phyloP scores from a whole-genome alignment of 768 basidiomycete species.

The Calocybe cyanea region DNA sequence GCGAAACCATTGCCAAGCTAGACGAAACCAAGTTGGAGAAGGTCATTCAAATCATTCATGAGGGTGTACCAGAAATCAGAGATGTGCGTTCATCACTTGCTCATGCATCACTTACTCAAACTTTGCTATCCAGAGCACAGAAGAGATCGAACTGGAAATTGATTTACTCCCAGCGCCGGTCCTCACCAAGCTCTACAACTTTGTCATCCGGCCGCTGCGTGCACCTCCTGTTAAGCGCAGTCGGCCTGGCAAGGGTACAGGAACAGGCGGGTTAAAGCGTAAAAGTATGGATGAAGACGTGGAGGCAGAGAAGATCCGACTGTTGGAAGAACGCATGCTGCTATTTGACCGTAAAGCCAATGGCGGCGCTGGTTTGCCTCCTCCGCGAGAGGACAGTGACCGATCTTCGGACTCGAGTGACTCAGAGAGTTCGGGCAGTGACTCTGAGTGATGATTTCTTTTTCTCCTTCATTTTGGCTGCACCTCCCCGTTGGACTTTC shows the following conservation, averaged over 20 bases:
- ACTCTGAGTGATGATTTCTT: slow-evolving; percentile 57
- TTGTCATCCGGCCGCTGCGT: slow-evolving; percentile 78
- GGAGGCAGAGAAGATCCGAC: slow-evolving; percentile 92
- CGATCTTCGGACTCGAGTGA: slow-evolving; percentile 79
- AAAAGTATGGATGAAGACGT: slow-evolving; percentile 97
- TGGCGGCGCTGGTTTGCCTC: slow-evolving; percentile 28
- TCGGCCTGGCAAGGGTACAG: slow-evolving; percentile 71
- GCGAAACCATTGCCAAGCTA: slow-evolving; percentile 86
- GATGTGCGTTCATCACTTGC: slow-evolving; percentile 81
- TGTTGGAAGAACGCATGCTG: slow-evolving; percentile 83
- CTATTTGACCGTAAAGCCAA: slow-evolving; percentile 68
- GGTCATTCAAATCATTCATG: slow-evolving; percentile 94
- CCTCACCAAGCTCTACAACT: slow-evolving; percentile 92
- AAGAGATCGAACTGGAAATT: slow-evolving; percentile 99
- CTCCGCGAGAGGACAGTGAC: slow-evolving; percentile 56
- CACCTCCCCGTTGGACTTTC: slow-evolving; percentile 17
- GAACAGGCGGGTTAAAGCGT: slow-evolving; percentile 86
- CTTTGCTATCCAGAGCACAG: slow-evolving; percentile 65
- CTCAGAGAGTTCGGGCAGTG: slow-evolving; percentile 77
- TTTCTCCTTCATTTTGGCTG: slow-evolving; percentile 15
- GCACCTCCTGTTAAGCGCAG: slow-evolving; percentile 64
- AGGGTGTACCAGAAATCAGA: slow-evolving; percentile 89
- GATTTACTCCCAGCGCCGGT: slow-evolving; percentile 84
- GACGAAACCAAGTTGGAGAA: slow-evolving; percentile 82
- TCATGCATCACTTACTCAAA: too few relatives aligned